phyloP scores from a whole-genome alignment of 1,284 basidiomycete species.

The Rhodotorula mucilaginosa region DNA sequence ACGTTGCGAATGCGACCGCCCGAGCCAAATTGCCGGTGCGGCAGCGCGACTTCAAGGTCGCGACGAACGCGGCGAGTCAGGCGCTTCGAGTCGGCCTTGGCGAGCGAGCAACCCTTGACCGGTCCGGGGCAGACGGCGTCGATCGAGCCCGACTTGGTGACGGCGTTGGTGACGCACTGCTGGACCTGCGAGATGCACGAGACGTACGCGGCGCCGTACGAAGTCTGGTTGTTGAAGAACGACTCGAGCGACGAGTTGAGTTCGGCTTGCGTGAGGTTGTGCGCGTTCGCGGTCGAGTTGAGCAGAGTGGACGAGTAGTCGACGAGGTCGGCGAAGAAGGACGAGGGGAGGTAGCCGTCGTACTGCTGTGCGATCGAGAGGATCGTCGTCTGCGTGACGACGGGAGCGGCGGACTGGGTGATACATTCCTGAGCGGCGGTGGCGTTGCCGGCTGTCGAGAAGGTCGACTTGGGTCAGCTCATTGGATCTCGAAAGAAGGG shows the following conservation, averaged over 20 bases:
- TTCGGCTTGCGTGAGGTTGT: conserved; percentile 33
- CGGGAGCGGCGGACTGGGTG: conserved; percentile 29
- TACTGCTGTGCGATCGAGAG: conserved; percentile 37
- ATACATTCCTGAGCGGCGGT: conserved; percentile 39
- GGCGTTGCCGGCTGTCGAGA: conserved; percentile 34
- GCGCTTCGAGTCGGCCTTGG: conserved; percentile 6
- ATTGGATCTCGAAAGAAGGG: no score
- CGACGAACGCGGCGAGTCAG: neutral
- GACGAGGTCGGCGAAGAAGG: conserved; percentile 43
- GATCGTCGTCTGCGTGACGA: conserved; percentile 36
- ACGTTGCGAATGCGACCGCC: conserved; percentile 15
- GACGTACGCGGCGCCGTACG: conserved; percentile 41
- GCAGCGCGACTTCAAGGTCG: neutral
- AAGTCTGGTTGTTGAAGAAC: conserved; percentile 42
- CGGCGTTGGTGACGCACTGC: conserved; percentile 38
- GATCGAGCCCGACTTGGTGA: conserved; percentile 29
- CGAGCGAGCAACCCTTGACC: conserved; percentile 31
- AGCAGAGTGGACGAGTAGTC: conserved; percentile 28
- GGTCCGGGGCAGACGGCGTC: conserved; percentile 41
- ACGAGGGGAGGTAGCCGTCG: conserved; percentile 41
- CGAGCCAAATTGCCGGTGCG: conserved; percentile 5
- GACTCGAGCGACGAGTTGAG: conserved; percentile 31
- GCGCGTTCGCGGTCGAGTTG: conserved; percentile 31
- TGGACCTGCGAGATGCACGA: conserved; percentile 41
- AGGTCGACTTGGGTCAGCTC: neutral